Evolutionary conservation across 257 asterid genomes (phyloP), one percentile per base, ranked within the genome.

Genomic region (Coffea canephora): DNA sequence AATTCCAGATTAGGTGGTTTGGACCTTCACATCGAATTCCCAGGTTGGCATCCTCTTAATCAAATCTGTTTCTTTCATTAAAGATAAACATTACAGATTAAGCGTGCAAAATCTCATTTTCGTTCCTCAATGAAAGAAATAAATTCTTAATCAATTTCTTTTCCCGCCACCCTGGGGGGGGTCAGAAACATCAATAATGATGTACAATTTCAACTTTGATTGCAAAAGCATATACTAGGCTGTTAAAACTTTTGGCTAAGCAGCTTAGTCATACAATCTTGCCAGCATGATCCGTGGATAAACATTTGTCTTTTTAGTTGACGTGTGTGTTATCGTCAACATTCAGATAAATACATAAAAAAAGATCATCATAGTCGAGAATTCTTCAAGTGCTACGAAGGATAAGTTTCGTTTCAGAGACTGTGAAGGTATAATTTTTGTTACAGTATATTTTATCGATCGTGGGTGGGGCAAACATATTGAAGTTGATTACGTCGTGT

Each of bases 1-100:
- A 77, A 69, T 55, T 52, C 10, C 0, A 8, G 23, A 52, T 69
- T 69, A 11, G 18, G 27, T 36, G 27, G 39, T 15, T 69, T 81
- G 77, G 80, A 67, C 84, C 69, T 52, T 31, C 45, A 23, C 45
- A 31, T 81, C 74, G 27, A 48, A 41, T 52, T 78, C 71, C 25
- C 62, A 55, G 65, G 39, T 69, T 65, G 81, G 76, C 81, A 49
- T 52, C 15, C 15, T 21, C 14, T 50, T 43, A 76, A 34, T 76
- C 46, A 9, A 55, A 43, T 9, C 71, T 36, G 65, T 45, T 64
- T 64, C 64, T 69, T 69, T 45, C 68, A 7, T 71, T 15, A 1
- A 0, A 27, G 69, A 74, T 74, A 19, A 34, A 54, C 50, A 19
- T 43, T 8, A 12, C 19, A 65, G 25, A 7, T n/a, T 13, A 61